Percentiles rank a stretch among this genome's conserved stretches.
Evolutionary conservation across 352 stramenopile species (phyloP).

Genomic region (Phytopythium oedochilum): DNA sequence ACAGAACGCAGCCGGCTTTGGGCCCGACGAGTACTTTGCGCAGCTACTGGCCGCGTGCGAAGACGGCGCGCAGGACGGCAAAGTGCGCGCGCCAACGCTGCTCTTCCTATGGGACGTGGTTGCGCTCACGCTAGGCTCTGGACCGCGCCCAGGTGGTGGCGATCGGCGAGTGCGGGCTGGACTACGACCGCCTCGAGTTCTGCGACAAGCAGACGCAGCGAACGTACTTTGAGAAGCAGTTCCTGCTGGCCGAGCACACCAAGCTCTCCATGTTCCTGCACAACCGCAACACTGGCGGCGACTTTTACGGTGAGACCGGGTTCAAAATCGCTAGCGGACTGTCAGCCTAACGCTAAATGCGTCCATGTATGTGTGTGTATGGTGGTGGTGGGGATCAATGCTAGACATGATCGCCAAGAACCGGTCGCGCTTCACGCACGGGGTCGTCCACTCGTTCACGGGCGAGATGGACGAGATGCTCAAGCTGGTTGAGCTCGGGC

Average conservation of each 20-base stretch:
- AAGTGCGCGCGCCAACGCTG: not conserved
- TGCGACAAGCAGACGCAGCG: constrained; percentile 88
- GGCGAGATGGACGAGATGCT: constrained; percentile 90
- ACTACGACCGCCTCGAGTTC: constrained; percentile 97
- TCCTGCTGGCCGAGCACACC: constrained; percentile 82
- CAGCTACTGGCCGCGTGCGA: constrained; percentile 52
- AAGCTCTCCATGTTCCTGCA: constrained; percentile 96
- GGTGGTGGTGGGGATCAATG: no score
- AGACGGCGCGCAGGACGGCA: constrained; percentile 45
- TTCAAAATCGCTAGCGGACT: no score
- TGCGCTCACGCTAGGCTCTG: constrained; percentile 1
- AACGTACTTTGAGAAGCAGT: constrained; percentile 92
- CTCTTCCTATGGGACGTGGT: not conserved
- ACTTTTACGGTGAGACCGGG: constrained; percentile 78
- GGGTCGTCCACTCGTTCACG: constrained; percentile 97
- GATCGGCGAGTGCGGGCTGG: constrained; percentile 95
- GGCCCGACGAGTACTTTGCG: constrained; percentile 58
- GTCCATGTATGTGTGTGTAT: not conserved
- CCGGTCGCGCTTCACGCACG: constrained; percentile 64
- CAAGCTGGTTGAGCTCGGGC: constrained; percentile 88
- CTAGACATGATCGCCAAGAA: constrained; percentile 70
- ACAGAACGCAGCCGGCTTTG: constrained; percentile 32
- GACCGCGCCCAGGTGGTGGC: constrained; percentile 74
- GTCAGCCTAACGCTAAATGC: no score
- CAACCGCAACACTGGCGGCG: constrained; percentile 91